Base-by-base conservation (phyloP, 306 rosid genomes). In the Mimosa bimucronata region DNA sequence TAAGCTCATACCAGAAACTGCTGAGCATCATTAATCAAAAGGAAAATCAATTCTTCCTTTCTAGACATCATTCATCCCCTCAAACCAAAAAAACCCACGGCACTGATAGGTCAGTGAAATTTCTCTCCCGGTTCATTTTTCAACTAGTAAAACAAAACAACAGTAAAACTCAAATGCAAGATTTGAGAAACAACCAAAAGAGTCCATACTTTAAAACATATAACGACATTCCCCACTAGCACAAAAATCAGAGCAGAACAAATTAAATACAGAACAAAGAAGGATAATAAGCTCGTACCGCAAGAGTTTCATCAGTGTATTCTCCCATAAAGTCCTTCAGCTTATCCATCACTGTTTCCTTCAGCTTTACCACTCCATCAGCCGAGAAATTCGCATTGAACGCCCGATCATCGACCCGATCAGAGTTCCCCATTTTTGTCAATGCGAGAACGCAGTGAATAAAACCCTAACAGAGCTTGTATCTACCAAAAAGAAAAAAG, bases 311-410 rank as follows among this genome's bases (percentile, higher is more conserved):
- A 57, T 96, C 97, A 10, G 98, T 89, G 85, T 93, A 96, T 77
- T 95, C 99, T 29, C 98, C 98, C 94, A 92, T 93, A 71, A 89
- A 90, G 81, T 96, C 98, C 89, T 90, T 91, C 29, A 96, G 92
- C 87, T 96, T 93, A 74, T 89, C 92, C 79, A 55, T 88, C 57
- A 96, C 91, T 71, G 72, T 79, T 55, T 89, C 92, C 79, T 87
- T 86, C 76, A 96, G 79, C 86, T 74, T 91, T 30, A 34, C 46
- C 25, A 72, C 90, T 41, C 97, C 97, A 4, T 89, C 92, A 38
- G 70, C 86, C 19, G 86, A 82, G 75, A 96, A 89, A 80, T 91
- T 81, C 28, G 77, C 81, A 90, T 87, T 86, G 80, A 93, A 88
- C 29, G 87, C 65, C 77, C 89, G 86, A 83, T 90, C 92, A 53